These are phyloP conservation scores for Allomyces macrogynus DNA, from an alignment of 192 early-diverging fungal species.

Conservation along the genomic window DNA sequence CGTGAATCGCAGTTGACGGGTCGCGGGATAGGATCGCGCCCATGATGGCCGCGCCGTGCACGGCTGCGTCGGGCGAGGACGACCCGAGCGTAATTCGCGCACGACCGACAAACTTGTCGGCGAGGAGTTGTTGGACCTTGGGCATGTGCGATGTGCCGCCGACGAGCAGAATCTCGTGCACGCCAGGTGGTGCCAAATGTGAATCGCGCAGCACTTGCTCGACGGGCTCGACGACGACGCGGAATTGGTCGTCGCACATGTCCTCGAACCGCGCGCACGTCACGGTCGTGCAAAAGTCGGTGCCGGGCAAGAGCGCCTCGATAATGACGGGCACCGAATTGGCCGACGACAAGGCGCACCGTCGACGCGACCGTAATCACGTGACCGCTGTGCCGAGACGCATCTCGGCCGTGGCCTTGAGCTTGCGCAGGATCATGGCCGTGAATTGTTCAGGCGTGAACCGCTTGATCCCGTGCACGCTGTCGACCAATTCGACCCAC, in stretches of 20 bases:
- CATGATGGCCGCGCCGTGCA: slow-evolving; percentile 95
- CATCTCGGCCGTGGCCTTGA: slow-evolving; percentile 89
- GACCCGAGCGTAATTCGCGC: slow-evolving; percentile 97
- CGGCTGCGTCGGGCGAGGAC: slow-evolving; percentile 96
- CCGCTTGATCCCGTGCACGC: slow-evolving; percentile 86
- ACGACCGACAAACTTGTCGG: slow-evolving; percentile 97
- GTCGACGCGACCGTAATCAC: slow-evolving; percentile 95
- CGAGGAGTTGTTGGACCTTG: slow-evolving; percentile 94
- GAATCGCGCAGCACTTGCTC: slow-evolving; percentile 89
- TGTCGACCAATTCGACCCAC: slow-evolving; percentile 72
- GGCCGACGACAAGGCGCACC: slow-evolving; percentile 80
- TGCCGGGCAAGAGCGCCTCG: slow-evolving; percentile 86
- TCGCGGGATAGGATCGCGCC: slow-evolving; percentile 90
- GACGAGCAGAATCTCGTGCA: slow-evolving; percentile 90
- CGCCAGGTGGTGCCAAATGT: slow-evolving; percentile 73
- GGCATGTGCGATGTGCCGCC: slow-evolving; percentile 98
- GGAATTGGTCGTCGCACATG: slow-evolving; percentile 91
- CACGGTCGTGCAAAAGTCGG: slow-evolving; percentile 95
- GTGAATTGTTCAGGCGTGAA: slow-evolving; percentile 95
- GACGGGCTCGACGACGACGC: slow-evolving; percentile 81
- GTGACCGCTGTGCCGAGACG: slow-evolving; percentile 59
- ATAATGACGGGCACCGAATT: slow-evolving; percentile 87
- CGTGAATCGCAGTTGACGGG: slow-evolving; percentile 87
- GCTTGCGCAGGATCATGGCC: slow-evolving; percentile 90
- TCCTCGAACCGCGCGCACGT: slow-evolving; percentile 98